These are phyloP conservation scores for Botryosphaeria dothidea DNA, from an alignment of 2,329 filamentous ascomycete species.

Conservation along the genomic window DNA sequence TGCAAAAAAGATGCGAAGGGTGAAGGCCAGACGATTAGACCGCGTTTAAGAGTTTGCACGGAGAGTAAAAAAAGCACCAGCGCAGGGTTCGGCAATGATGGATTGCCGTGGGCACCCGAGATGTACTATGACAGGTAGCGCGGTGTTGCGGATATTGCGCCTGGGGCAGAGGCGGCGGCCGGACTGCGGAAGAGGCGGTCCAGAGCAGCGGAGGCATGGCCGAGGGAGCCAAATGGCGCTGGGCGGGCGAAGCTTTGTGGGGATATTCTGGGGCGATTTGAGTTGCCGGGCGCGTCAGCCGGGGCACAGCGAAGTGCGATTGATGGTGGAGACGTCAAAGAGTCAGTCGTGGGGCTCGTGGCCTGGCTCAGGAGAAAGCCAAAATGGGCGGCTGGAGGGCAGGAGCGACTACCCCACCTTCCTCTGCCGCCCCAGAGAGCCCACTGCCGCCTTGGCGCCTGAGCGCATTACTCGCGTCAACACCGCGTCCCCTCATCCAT, in stretches of 20 bases:
- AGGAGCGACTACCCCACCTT: background rate
- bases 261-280: background rate
- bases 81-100: background rate
- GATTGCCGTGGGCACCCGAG: slow-evolving; percentile 8
- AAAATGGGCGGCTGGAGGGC: background rate
- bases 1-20: background rate
- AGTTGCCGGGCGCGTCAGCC: slow-evolving; percentile 5
- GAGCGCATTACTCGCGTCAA: too few relatives aligned
- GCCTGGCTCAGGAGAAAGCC: background rate
- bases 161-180: background rate
- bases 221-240: background rate
- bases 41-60: background rate
- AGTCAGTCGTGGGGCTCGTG: background rate
- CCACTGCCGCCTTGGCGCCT: too few relatives aligned
- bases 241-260: background rate
- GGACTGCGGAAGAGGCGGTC: background rate
- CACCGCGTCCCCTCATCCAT: too few relatives aligned
- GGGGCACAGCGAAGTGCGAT: background rate
- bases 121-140: background rate
- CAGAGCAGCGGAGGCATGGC: background rate
- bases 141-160: background rate
- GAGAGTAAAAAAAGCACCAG: background rate
- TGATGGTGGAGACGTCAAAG: background rate
- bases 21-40: background rate
- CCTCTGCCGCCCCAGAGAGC: background rate